Evolutionary conservation across 2,329 filamentous ascomycete species (phyloP).

Genomic region (Graphilbum fragrans): DNA sequence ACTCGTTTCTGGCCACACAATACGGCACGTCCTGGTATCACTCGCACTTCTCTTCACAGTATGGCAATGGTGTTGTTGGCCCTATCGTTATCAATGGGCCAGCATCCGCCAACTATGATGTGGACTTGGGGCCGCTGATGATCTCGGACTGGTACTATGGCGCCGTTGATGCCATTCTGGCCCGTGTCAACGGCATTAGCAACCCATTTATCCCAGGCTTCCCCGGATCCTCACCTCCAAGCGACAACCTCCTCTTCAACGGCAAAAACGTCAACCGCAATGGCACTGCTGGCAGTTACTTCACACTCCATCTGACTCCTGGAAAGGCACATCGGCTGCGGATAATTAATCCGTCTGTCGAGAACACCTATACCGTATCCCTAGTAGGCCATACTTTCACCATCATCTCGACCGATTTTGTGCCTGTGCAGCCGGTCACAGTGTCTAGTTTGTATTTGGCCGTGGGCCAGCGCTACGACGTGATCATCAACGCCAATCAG

Average conservation of each 20-base stretch:
- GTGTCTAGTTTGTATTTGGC: conserved; percentile 37
- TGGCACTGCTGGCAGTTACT: conserved; percentile 18
- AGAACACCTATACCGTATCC: conserved; percentile 35
- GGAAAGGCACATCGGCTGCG: conserved; percentile 37
- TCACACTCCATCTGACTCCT: conserved; percentile 22
- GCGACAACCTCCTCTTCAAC: conserved; percentile 32
- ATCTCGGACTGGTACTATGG: conserved; percentile 46
- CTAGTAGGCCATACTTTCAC: conserved; percentile 26
- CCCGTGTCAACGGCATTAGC: conserved; percentile 16
- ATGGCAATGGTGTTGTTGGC: conserved; percentile 39
- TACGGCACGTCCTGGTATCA: conserved; percentile 31
- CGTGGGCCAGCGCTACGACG: conserved; percentile 31
- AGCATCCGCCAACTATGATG: conserved; percentile 35
- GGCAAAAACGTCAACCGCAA: conserved; percentile 24
- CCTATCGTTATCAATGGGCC: conserved; percentile 38
- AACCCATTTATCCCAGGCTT: conserved; percentile 4
- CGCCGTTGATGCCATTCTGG: conserved; percentile 25
- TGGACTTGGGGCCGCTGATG: conserved; percentile 39
- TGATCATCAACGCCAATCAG: conserved; percentile 29
- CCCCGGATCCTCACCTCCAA: conserved; percentile 13
- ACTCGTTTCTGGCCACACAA: conserved; percentile 24
- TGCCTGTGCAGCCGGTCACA: conserved; percentile 35
- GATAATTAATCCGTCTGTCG: conserved; percentile 37
- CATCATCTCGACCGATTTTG: conserved; percentile 38
- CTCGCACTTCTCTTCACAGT: conserved; percentile 36